Evolutionary conservation across 164 flowering plant species (phyloP).

Genomic region (Vitis riparia): DNA sequence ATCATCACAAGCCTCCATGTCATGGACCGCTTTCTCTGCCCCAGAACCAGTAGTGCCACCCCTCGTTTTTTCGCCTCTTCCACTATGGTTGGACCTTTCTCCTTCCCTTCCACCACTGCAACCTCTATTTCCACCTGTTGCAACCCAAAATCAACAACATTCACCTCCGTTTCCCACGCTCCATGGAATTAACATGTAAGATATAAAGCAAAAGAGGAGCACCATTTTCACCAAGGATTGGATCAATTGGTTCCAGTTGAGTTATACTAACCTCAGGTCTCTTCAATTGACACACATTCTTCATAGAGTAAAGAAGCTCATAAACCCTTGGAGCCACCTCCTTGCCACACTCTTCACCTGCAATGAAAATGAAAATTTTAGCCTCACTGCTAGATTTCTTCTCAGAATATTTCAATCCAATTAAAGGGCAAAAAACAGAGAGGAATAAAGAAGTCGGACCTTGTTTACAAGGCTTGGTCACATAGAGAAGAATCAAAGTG

Average conservation of each 20-base stretch:
- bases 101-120: conserved; percentile 62
- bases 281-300: conserved; percentile 51
- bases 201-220: too few relatives aligned
- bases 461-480: conserved; percentile 43
- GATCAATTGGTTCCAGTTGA: neutral
- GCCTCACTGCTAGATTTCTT: neutral
- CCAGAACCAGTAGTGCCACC: conserved; percentile 63
- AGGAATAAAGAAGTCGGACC: conserved; percentile 27
- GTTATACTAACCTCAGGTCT: conserved; percentile 68
- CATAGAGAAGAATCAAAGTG: conserved; percentile 58
- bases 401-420: neutral
- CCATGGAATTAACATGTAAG: too few relatives aligned
- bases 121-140: conserved; percentile 60
- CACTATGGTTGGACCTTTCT: conserved; percentile 71
- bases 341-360: conserved; percentile 37
- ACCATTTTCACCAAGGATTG: too few relatives aligned
- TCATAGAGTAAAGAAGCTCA: conserved; percentile 48
- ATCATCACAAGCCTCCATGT: conserved; percentile 67
- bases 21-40: conserved; percentile 65
- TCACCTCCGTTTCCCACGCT: too few relatives aligned
- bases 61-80: conserved; percentile 69
- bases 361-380: conserved; percentile 4
- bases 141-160: neutral
- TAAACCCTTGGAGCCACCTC: conserved; percentile 44
- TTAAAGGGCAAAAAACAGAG: neutral